phyloP scores from a whole-genome alignment of 176 grass and related monocot genomes.

The Echinochloa phyllopogon region DNA sequence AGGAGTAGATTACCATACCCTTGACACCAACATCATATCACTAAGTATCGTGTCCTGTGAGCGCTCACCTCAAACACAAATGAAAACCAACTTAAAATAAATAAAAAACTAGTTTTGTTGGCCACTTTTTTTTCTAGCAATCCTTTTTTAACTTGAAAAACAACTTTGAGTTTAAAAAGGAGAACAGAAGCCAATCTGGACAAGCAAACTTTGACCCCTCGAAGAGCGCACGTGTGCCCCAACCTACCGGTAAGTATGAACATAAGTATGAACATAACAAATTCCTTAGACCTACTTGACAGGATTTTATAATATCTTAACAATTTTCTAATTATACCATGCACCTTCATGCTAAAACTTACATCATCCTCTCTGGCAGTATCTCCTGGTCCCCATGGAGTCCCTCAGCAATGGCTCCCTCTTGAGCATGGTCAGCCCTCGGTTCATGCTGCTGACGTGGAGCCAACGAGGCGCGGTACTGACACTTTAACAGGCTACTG shows the following conservation, averaged over 20 bases:
- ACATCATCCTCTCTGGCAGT: background rate
- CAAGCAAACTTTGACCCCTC: background rate
- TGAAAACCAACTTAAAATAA: background rate
- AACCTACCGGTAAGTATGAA: background rate
- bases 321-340: background rate
- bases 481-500: conserved; percentile 21
- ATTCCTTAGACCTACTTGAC: background rate
- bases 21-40: too few species aligned
- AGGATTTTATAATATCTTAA: background rate
- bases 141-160: background rate
- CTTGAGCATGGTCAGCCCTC: background rate
- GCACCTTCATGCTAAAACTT: too few species aligned
- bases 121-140: background rate
- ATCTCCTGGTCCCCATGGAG: background rate
- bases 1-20: too few species aligned
- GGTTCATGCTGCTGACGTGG: conserved; percentile 35
- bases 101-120: background rate
- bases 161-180: background rate
- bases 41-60: background rate
- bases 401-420: background rate
- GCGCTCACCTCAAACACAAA: background rate
- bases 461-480: conserved; percentile 22
- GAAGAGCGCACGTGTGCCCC: background rate
- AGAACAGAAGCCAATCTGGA: background rate
- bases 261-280: background rate